Evolutionary conservation across 495 filamentous ascomycete genomes (phyloP).

Genomic region (Trichoderma reesei): DNA sequence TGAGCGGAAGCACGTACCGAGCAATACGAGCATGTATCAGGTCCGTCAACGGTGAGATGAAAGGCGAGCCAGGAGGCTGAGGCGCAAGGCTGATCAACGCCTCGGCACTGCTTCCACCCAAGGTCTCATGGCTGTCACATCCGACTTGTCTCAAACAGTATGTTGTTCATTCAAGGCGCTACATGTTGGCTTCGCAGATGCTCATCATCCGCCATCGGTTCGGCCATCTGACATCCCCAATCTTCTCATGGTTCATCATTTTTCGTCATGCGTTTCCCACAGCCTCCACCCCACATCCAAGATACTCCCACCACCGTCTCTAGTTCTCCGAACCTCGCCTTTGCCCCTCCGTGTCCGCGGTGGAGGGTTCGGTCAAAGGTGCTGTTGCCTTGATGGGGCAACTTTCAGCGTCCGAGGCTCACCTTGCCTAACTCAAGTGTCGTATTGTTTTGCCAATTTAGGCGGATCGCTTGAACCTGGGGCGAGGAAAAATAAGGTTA

Average conservation of each 20-base stretch:
- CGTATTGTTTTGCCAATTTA: not conserved
- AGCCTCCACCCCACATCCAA: not conserved
- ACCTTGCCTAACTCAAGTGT: not conserved
- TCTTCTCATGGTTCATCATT: not conserved
- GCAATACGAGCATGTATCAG: no score
- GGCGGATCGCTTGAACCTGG: not conserved
- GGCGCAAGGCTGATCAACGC: no score
- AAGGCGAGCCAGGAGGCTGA: no score
- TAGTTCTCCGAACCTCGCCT: not conserved
- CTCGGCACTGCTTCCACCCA: no score
- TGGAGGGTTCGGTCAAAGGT: not conserved
- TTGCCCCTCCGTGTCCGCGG: not conserved
- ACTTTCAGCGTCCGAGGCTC: not conserved
- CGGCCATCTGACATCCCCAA: not conserved
- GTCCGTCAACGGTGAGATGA: no score
- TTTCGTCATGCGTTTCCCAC: not conserved
- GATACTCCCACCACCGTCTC: not conserved
- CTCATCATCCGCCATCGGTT: not conserved
- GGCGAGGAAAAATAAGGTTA: not conserved
- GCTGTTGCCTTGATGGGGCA: not conserved
- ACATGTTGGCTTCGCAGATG: not conserved
- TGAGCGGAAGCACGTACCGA: no score
- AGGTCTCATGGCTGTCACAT: no score
- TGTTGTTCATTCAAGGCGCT: not conserved
- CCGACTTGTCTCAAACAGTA: not conserved